Conservation (phyloP, 208 protist genomes). For the Entamoeba histolytica region DNA sequence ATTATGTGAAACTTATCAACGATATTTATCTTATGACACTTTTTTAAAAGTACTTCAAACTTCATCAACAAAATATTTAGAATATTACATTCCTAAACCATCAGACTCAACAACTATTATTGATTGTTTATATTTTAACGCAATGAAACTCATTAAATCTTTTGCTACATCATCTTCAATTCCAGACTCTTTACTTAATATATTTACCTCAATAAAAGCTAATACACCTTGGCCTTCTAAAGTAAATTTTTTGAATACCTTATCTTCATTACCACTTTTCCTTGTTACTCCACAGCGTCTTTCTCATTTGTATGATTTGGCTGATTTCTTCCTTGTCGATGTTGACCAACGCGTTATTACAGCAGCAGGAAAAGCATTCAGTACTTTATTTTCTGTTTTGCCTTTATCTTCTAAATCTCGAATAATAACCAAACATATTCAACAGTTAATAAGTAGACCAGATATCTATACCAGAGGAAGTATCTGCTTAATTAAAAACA, state of each 20-base stretch:
- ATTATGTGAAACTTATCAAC: neutral
- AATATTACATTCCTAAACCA: neutral
- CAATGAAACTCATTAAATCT: neutral
- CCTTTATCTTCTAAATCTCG: neutral
- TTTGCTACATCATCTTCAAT: neutral
- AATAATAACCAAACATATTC: neutral
- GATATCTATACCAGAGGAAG: neutral
- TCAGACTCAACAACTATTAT: neutral
- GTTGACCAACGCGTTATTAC: neutral
- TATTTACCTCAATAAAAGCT: neutral
- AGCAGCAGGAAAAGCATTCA: neutral
- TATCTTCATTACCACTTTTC: neutral
- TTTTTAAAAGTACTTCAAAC: neutral
- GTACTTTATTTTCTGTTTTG: neutral
- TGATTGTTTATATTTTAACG: neutral
- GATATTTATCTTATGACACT: neutral
- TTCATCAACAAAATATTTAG: neutral
- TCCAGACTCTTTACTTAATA: neutral
- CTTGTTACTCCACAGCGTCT: neutral
- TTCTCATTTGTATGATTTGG: neutral
- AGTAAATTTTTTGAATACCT: neutral
- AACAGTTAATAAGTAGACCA: neutral
- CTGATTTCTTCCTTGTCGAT: neutral
- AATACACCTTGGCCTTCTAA: neutral
- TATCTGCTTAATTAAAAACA: neutral